phyloP scores from a whole-genome alignment of 2,329 filamentous ascomycete species.

The Cladobotryum protrusum region DNA sequence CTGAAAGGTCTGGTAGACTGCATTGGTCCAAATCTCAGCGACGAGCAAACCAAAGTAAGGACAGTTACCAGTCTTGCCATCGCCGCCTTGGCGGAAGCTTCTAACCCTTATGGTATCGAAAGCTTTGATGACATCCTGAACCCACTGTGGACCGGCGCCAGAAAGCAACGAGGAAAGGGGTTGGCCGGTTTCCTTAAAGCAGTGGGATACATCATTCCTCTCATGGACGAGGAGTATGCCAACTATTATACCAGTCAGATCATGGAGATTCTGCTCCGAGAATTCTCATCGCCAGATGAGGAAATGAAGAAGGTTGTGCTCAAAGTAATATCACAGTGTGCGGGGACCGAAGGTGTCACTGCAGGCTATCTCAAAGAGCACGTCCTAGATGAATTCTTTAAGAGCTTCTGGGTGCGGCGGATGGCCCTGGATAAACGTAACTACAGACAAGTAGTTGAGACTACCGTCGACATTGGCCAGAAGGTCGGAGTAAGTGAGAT shows the following conservation, averaged over 20 bases:
- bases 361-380: constrained; percentile 92
- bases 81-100: constrained; percentile 89
- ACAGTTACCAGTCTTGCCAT: constrained; percentile 95
- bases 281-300: constrained; percentile 95
- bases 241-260: constrained; percentile 99
- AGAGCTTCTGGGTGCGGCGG: constrained; percentile 94
- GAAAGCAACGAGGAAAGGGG: constrained; percentile 94
- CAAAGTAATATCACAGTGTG: constrained; percentile 94
- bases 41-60: constrained; percentile 95
- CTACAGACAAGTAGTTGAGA: constrained; percentile 96
- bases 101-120: constrained; percentile 97
- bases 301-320: constrained; percentile 99
- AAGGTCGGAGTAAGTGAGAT: constrained; percentile 98
- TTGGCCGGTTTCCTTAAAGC: constrained; percentile 94
- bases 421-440: constrained; percentile 98
- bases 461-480: constrained; percentile 91
- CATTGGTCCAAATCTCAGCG: constrained; percentile 90
- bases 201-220: constrained; percentile 93
- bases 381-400: constrained; percentile 94
- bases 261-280: constrained; percentile 94
- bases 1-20: constrained; percentile 94
- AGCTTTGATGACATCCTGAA: constrained; percentile 98
- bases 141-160: constrained; percentile 90
- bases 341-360: constrained; percentile 89
- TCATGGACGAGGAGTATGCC: constrained; percentile 99